Percentiles rank a stretch among this genome's conserved stretches.
phyloP scores from a whole-genome alignment of 305 asterid species.

The Fraxinus floribunda region DNA sequence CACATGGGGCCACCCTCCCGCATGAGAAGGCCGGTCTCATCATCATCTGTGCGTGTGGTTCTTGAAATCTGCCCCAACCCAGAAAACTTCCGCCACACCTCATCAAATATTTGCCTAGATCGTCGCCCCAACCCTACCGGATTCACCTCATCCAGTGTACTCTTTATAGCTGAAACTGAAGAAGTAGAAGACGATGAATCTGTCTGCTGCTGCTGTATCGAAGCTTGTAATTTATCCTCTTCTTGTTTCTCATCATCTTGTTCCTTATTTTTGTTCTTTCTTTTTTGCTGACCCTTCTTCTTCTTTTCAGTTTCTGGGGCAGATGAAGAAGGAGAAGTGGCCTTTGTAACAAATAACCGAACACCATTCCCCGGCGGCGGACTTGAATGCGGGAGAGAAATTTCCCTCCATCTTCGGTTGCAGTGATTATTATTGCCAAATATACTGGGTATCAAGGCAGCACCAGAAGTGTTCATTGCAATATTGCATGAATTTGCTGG shows the following conservation, averaged over 20 bases:
- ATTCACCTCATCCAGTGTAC: slow-evolving; percentile 72
- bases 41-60: slow-evolving; percentile 60
- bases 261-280: slow-evolving; percentile 26
- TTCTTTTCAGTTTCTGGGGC: slow-evolving; percentile 36
- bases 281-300: slow-evolving; percentile 45
- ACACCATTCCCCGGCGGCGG: slow-evolving; percentile 27
- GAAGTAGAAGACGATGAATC: slow-evolving; percentile 34
- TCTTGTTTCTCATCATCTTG: slow-evolving; percentile 34
- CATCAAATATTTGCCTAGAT: slow-evolving; percentile 86
- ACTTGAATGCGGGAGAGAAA: slow-evolving; percentile 15
- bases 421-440: slow-evolving; percentile 45
- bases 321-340: slow-evolving; percentile 39
- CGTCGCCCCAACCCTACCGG: slow-evolving; percentile 91
- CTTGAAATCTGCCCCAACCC: slow-evolving; percentile 87
- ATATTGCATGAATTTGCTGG: background rate
- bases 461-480: slow-evolving; percentile 46
- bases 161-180: slow-evolving; percentile 63
- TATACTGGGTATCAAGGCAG: slow-evolving; percentile 51
- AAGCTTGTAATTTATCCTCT: slow-evolving; percentile 9
- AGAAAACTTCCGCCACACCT: slow-evolving; percentile 91
- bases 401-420: slow-evolving; percentile 41
- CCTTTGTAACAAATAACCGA: slow-evolving; percentile 29
- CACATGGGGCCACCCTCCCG: slow-evolving; percentile 97
- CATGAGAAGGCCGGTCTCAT: slow-evolving; percentile 56
- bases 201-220: slow-evolving; percentile 18